These are phyloP conservation scores for Colletotrichum australisinense DNA, from an alignment of 2,329 filamentous ascomycete species.

Conservation along the genomic window DNA sequence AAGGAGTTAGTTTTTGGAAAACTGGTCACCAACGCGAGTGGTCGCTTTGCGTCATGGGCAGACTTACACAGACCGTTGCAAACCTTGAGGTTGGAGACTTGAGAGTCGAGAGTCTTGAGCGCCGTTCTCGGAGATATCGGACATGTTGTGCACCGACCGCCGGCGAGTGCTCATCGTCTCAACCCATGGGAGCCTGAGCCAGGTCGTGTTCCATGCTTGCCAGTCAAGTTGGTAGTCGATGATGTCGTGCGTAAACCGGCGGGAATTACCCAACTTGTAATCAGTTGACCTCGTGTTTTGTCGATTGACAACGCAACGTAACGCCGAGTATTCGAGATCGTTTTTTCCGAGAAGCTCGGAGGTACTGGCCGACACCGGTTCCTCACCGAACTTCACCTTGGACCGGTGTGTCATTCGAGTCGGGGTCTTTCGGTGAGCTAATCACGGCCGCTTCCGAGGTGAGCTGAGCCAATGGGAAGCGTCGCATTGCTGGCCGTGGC, in stretches of 20 bases:
- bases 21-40: neutral
- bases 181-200: neutral
- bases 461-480: neutral
- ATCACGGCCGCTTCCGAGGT: neutral
- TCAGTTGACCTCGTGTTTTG: neutral
- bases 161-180: neutral
- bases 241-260: neutral
- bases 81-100: neutral
- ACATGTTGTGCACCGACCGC: neutral
- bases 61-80: neutral
- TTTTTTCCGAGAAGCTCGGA: constrained; percentile 13
- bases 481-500: neutral
- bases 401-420: neutral
- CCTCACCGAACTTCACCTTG: neutral
- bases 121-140: constrained; percentile 22
- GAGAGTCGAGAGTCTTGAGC: neutral
- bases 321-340: neutral
- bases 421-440: neutral
- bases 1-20: neutral
- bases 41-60: neutral
- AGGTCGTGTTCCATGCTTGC: neutral
- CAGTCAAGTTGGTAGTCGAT: too few relatives aligned
- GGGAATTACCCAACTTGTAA: neutral
- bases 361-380: neutral
- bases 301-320: neutral